Conservation (phyloP, 1,284 basidiomycete species). For the Pterulicium gracile region DNA sequence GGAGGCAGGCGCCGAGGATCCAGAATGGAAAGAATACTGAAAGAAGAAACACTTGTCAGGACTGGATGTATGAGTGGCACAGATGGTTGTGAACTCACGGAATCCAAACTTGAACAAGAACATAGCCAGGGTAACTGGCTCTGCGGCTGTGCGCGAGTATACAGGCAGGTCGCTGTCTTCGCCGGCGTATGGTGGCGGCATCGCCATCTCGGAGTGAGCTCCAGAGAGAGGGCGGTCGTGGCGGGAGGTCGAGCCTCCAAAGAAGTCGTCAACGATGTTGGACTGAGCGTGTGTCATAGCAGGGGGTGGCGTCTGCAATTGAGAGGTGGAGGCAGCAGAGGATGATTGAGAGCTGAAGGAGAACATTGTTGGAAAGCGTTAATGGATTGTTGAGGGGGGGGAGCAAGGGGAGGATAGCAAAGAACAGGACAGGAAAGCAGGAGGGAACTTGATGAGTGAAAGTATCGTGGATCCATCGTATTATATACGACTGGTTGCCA, state of each 20-base stretch:
- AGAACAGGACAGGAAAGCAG: neutral
- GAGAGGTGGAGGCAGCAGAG: neutral
- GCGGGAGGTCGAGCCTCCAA: neutral
- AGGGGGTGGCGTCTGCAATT: neutral
- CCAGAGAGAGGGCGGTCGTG: neutral
- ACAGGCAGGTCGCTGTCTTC: constrained; percentile 5
- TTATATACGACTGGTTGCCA: too few relatives aligned
- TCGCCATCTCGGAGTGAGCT: neutral
- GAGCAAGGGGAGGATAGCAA: too few relatives aligned
- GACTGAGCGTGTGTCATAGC: neutral
- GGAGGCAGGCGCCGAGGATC: constrained; percentile 34
- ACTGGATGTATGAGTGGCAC: constrained; percentile 13
- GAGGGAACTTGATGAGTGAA: neutral
- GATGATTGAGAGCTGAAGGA: neutral
- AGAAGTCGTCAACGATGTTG: neutral
- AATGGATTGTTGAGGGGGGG: neutral
- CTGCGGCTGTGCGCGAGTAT: constrained; percentile 11
- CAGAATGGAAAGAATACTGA: constrained; percentile 40
- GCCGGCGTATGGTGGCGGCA: constrained; percentile 9
- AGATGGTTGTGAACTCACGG: constrained; percentile 15
- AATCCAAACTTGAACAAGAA: constrained; percentile 33
- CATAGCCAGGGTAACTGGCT: constrained; percentile 30
- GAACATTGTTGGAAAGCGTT: neutral
- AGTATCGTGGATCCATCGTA: neutral
- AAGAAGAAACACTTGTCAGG: constrained; percentile 7